Evolutionary conservation across 2,329 filamentous ascomycete genomes (phyloP).

Genomic region (Incumbomyces delicatus): DNA sequence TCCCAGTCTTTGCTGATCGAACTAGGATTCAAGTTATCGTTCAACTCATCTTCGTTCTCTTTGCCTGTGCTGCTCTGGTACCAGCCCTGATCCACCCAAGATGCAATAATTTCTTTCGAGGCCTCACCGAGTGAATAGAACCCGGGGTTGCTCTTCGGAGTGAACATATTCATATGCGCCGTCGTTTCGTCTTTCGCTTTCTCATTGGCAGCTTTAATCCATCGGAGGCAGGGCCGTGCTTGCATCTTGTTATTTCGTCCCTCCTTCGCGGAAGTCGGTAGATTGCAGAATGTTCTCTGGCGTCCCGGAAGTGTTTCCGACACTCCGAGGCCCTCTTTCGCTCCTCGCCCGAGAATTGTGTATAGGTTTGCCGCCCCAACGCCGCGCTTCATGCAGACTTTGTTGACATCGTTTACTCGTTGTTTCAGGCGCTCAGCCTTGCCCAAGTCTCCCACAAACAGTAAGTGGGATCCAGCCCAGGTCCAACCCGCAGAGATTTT

Average conservation of each 20-base stretch:
- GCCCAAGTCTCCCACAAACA: constrained; percentile 84
- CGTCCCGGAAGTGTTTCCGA: constrained; percentile 42
- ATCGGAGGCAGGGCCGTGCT: constrained; percentile 40
- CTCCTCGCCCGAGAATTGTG: constrained; percentile 66
- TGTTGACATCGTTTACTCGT: constrained; percentile 59
- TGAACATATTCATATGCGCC: constrained; percentile 58
- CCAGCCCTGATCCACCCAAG: constrained; percentile 26
- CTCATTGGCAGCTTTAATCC: constrained; percentile 68
- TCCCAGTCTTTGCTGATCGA: constrained; percentile 15
- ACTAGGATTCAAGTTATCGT: constrained; percentile 7
- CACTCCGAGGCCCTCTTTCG: constrained; percentile 35
- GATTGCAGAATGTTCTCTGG: constrained; percentile 78
- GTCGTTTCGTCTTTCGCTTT: constrained; percentile 65
- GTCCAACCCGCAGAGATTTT: constrained; percentile 64
- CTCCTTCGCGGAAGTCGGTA: constrained; percentile 41
- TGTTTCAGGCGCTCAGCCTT: constrained; percentile 71
- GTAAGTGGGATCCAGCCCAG: constrained; percentile 83
- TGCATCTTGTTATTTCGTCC: constrained; percentile 14
- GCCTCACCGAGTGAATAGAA: constrained; percentile 31
- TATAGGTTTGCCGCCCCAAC: constrained; percentile 65
- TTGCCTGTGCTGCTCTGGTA: constrained; percentile 18
- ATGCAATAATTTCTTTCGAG: constrained; percentile 29
- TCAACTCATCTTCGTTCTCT: constrained; percentile 16
- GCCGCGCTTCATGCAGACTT: constrained; percentile 36
- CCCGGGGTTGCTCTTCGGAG: constrained; percentile 34